Percentiles rank a stretch among this genome's conserved stretches.
Conservation (phyloP, 176 grass and related monocot genomes). For the Musa acuminata region DNA sequence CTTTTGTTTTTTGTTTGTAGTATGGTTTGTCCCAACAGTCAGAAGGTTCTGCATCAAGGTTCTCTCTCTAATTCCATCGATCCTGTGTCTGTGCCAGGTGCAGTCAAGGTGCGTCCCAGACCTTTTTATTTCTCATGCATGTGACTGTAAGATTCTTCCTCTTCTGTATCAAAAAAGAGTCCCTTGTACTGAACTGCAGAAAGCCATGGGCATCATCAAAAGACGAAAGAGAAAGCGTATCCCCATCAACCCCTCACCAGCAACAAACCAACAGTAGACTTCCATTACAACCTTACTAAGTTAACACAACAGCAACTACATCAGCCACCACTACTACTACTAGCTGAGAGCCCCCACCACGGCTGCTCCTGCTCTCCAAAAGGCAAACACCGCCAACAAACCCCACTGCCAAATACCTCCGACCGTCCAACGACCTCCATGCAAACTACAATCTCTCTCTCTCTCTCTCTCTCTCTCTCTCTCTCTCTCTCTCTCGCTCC, state of each 20-base stretch:
- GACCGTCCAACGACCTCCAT: constrained; percentile 12
- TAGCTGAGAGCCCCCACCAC: no score
- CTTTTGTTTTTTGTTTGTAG: no score
- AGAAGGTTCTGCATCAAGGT: no score
- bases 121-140: constrained; percentile 8
- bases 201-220: background rate
- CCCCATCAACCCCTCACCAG: no score
- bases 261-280: background rate
- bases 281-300: background rate
- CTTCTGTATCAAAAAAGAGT: constrained; percentile 8
- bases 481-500: background rate
- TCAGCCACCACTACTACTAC: background rate
- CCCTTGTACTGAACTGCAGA: constrained; percentile 11
- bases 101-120: no score
- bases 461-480: background rate
- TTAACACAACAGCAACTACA: background rate
- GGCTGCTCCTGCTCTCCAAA: constrained; percentile 23
- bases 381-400: constrained; percentile 40
- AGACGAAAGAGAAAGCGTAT: no score
- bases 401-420: constrained; percentile 6
- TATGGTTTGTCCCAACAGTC: no score
- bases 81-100: no score
- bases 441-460: background rate
- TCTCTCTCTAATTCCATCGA: no score
- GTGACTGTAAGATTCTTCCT: constrained; percentile 8